Conservation (phyloP, 73 alveolate genomes). For the Symbiodinium natans region DNA sequence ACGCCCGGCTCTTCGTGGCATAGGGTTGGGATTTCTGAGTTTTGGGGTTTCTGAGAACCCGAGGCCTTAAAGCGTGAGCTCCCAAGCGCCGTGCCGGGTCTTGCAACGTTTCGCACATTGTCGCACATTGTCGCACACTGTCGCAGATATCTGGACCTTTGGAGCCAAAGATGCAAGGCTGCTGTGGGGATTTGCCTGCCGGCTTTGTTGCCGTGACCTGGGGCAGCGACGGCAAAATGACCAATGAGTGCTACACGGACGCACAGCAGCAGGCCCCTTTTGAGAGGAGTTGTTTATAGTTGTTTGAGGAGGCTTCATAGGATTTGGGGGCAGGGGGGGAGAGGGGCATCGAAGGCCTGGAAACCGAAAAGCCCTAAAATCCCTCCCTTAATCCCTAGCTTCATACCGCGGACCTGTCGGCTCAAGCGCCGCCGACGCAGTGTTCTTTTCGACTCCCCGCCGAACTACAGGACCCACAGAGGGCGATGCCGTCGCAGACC, state of each 20-base stretch:
- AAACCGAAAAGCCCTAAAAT: not conserved
- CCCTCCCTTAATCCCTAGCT: not conserved
- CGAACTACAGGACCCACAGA: no score
- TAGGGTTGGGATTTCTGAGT: not conserved
- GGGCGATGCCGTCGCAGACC: no score
- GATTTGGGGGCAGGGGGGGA: not conserved
- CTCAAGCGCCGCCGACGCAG: not conserved
- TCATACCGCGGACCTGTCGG: not conserved
- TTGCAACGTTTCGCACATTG: no score
- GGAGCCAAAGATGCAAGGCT: no score
- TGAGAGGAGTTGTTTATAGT: not conserved
- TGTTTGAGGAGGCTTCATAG: not conserved
- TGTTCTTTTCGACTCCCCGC: no score
- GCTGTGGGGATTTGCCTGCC: constrained; percentile 79
- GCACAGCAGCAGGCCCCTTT: not conserved
- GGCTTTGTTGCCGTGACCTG: constrained; percentile 64
- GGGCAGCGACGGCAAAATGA: constrained; percentile 39
- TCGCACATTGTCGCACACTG: no score
- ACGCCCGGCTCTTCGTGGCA: not conserved
- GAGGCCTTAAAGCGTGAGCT: no score
- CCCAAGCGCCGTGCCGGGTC: no score
- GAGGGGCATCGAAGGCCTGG: not conserved
- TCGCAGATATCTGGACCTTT: no score
- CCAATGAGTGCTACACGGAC: constrained; percentile 25
- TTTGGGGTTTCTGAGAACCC: no score